Conservation (phyloP, 2,329 filamentous ascomycete species). For the Colletotrichum falcatum region DNA sequence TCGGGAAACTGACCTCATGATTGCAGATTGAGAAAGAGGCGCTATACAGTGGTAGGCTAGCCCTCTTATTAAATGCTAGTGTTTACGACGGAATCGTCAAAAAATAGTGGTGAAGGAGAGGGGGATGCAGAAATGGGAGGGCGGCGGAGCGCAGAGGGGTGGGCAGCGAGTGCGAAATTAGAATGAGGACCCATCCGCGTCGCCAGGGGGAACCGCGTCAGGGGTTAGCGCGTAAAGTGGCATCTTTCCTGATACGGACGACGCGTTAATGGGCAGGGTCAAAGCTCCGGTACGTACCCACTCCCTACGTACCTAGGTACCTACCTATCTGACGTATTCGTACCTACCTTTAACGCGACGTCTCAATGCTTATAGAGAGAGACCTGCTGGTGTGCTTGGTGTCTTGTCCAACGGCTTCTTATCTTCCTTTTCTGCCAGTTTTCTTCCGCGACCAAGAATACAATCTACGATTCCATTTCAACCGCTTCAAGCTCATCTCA, state of each 20-base stretch:
- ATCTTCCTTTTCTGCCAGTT: background rate
- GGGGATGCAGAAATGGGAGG: slow-evolving; percentile 18
- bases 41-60: background rate
- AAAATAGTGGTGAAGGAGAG: slow-evolving; percentile 20
- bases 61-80: slow-evolving; percentile 5
- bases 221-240: slow-evolving; percentile 58
- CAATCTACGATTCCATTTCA: background rate
- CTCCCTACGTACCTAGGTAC: too few species aligned
- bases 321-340: too few species aligned
- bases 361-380: background rate
- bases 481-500: background rate
- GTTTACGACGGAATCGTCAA: slow-evolving; percentile 15
- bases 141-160: slow-evolving; percentile 19
- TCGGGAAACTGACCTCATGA: slow-evolving; percentile 49
- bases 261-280: slow-evolving; percentile 45
- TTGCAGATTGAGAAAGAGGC: slow-evolving; percentile 20
- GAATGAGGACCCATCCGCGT: slow-evolving; percentile 37
- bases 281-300: slow-evolving; percentile 25
- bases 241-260: slow-evolving; percentile 48
- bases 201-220: slow-evolving; percentile 34
- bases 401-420: background rate
- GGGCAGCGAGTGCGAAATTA: slow-evolving; percentile 36
- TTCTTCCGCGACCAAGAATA: background rate
- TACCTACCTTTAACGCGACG: slow-evolving; percentile 26
- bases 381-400: background rate